Evolutionary conservation across 139 green algal species (phyloP).

Genomic region (Trebouxia sp.): DNA sequence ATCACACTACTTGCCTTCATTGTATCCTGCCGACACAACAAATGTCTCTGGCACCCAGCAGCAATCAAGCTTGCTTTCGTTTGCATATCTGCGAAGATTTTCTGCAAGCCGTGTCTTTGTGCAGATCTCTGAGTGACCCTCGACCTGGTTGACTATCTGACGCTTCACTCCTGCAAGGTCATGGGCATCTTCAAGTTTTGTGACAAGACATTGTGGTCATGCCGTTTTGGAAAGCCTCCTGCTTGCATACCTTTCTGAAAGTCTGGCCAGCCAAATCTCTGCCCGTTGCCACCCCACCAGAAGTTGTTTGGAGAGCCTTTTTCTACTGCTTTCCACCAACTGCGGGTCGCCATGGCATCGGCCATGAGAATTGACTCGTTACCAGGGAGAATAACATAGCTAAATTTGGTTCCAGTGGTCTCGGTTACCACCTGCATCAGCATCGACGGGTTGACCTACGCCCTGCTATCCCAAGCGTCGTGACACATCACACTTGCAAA

Average conservation of each 20-base stretch:
- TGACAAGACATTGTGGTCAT: not conserved
- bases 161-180: slow-evolving; percentile 28
- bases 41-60: slow-evolving; percentile 55
- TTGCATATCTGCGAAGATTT: slow-evolving; percentile 32
- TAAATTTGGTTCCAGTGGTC: not conserved
- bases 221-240: not conserved
- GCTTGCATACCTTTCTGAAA: not conserved
- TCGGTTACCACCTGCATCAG: not conserved
- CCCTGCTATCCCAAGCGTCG: too few relatives aligned
- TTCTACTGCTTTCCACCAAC: slow-evolving; percentile 40
- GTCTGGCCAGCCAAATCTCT: slow-evolving; percentile 37
- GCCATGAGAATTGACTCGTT: slow-evolving; percentile 51
- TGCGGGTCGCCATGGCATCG: slow-evolving; percentile 38
- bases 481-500: too few relatives aligned
- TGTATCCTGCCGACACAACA: slow-evolving; percentile 36
- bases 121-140: slow-evolving; percentile 46
- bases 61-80: not conserved
- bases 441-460: too few relatives aligned
- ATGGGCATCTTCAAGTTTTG: not conserved
- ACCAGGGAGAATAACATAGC: slow-evolving; percentile 38
- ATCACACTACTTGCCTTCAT: not conserved
- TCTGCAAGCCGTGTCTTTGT: slow-evolving; percentile 52
- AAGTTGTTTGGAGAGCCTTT: slow-evolving; percentile 36
- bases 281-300: slow-evolving; percentile 53
- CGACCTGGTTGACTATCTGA: slow-evolving; percentile 42